Evolutionary conservation across 352 stramenopile genomes (phyloP), one percentile per base, ranked within the genome.

Genomic region (Aphanomyces stellatus): DNA sequence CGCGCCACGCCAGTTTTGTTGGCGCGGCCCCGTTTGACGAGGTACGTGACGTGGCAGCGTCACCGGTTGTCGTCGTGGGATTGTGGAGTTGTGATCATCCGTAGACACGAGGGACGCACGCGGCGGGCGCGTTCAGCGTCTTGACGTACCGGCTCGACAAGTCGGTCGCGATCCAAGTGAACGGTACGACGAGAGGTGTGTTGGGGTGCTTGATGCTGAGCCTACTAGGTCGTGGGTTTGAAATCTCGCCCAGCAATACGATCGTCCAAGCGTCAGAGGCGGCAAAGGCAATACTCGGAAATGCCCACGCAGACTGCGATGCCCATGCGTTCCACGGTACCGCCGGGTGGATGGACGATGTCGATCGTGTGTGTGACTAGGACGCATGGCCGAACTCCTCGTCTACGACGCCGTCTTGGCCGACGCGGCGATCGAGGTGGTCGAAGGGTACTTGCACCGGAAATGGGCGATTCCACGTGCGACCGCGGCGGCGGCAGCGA

Each of bases 381-480:
- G 53, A n/a, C 53, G 53, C 17, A 48, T 62, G 11, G 53, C 53
- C 30, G 53, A 62, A 48, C 28, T 62, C 8, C 31, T 62, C 7
- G 27, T 62, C 3, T 62, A 48, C 34, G n/a, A 34, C 22, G 24
- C 53, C 11, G 53, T 62, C 25, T 31, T 62, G 8, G 19, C 53
- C 3, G 34, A 41, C 27, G 10, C 19, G 2, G 30, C 27, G 11
- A 43, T 62, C 5, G 7, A 62, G 15, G 22, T 30, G 7, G 53
- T 62, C 7, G 19, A 62, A 17, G 13, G 6, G 3, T 62, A 62
- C 35, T 48, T 62, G 31, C 30, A 28, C 8, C 7, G 11, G 22
- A 62, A 62, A n/a, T 62, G 53, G 53, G 31, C 6, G 7, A 48
- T 62, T 46, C 31, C 53, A 24, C 30, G 24, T 46, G 25, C 19